These are phyloP conservation scores for Strobilomyces confusus DNA, from an alignment of 768 basidiomycete genomes.

Conservation along the genomic window DNA sequence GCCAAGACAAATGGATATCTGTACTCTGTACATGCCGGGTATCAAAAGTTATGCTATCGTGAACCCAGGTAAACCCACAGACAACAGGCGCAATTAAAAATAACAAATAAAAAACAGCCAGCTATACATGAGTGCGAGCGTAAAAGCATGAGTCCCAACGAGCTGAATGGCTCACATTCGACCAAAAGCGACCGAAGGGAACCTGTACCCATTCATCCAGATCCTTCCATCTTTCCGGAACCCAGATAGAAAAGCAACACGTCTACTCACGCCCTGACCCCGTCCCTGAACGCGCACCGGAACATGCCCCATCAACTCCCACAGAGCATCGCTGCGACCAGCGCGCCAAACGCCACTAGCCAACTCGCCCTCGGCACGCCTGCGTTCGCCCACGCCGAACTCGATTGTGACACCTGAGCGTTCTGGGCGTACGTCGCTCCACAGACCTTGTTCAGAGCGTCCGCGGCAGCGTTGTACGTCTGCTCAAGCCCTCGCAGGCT, in stretches of 20 bases:
- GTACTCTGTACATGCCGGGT: not conserved
- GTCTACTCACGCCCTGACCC: not conserved
- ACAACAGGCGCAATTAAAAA: not conserved
- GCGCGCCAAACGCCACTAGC: conserved; percentile 6
- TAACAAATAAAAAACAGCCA: not conserved
- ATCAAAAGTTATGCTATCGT: not conserved
- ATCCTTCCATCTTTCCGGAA: not conserved
- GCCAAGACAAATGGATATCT: not conserved
- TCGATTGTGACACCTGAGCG: conserved; percentile 9
- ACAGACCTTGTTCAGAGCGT: conserved; percentile 44
- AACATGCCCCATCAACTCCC: conserved; percentile 7
- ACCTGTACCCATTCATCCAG: not conserved
- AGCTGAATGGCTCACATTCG: not conserved
- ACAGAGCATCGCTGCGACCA: conserved; percentile 9
- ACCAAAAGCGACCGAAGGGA: not conserved
- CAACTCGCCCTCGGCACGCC: conserved; percentile 2
- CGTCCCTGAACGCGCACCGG: not conserved
- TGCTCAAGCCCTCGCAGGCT: conserved; percentile 36
- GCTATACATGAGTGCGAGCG: not conserved
- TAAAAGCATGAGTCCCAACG: not conserved
- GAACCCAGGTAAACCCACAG: not conserved
- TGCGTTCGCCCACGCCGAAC: conserved; percentile 8
- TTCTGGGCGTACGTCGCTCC: conserved; percentile 44
- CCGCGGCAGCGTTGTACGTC: conserved; percentile 49
- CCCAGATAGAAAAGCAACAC: not conserved